Conservation (phyloP, 2,329 filamentous ascomycete species). For the Coniochaeta prunicola region DNA sequence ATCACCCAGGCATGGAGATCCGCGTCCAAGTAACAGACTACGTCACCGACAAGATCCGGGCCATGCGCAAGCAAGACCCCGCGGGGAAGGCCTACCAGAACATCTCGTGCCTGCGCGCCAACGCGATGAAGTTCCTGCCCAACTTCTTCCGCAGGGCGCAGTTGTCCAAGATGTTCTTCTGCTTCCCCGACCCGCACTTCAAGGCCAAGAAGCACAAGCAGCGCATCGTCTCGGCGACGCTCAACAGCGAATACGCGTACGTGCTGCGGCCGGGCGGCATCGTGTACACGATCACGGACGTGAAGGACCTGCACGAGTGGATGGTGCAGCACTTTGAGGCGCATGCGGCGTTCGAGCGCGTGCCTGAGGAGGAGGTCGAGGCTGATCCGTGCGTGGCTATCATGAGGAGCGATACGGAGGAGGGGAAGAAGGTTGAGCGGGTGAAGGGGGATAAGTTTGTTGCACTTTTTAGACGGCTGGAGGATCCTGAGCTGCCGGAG, state of each 20-base stretch:
- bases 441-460: conserved; percentile 90
- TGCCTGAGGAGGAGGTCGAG: conserved; percentile 60
- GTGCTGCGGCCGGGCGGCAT: conserved; percentile 76
- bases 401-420: conserved; percentile 84
- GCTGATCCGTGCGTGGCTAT: conserved; percentile 63
- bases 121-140: conserved; percentile 99
- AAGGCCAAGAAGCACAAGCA: conserved; percentile 97
- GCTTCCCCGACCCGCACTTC: conserved; percentile 97
- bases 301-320: conserved; percentile 89
- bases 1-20: conserved; percentile 80
- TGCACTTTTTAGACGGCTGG: conserved; percentile 73
- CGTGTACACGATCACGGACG: conserved; percentile 95
- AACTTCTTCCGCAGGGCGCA: conserved; percentile 86
- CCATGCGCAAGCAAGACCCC: conserved; percentile 61
- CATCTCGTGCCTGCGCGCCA: conserved; percentile 79
- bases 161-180: conserved; percentile 89
- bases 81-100: conserved; percentile 65
- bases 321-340: conserved; percentile 81
- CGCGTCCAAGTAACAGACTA: conserved; percentile 84
- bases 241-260: conserved; percentile 92
- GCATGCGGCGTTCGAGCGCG: conserved; percentile 71
- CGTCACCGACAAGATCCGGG: conserved; percentile 79
- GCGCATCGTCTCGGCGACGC: conserved; percentile 78
- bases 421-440: conserved; percentile 91
- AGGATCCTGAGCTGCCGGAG: conserved; percentile 49